These are phyloP conservation scores for Tricholoma furcatifolium DNA, from an alignment of 768 basidiomycete genomes.

Conservation along the genomic window DNA sequence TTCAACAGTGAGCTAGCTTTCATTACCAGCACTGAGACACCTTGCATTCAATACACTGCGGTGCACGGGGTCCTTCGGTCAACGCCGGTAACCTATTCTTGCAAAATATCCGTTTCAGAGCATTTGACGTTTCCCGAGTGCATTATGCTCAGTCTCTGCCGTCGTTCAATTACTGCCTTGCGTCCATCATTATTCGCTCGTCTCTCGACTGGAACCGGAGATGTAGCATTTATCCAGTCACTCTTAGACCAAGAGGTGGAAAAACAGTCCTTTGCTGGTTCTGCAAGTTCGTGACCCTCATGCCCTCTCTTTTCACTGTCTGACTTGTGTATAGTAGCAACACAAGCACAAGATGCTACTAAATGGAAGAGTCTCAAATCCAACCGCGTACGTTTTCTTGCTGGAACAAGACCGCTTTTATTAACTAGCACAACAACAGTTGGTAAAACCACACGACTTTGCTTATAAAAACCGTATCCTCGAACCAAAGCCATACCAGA, in stretches of 20 bases:
- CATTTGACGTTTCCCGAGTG: background rate
- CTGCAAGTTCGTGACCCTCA: background rate
- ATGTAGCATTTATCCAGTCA: background rate
- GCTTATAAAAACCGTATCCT: slow-evolving; percentile 28
- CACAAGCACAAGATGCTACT: background rate
- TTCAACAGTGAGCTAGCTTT: background rate
- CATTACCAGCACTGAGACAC: slow-evolving; percentile 7
- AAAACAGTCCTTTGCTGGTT: background rate
- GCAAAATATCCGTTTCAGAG: background rate
- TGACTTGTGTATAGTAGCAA: slow-evolving; percentile 2
- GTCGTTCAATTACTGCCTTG: slow-evolving; percentile 5
- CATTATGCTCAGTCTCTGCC: slow-evolving; percentile 19
- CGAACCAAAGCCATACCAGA: slow-evolving; percentile 11
- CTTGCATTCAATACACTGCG: slow-evolving; percentile 6
- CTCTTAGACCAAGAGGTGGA: background rate
- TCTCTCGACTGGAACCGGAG: background rate
- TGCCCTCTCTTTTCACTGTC: background rate
- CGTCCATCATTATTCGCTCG: slow-evolving; percentile 5
- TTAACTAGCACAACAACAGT: slow-evolving; percentile 8
- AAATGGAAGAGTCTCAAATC: slow-evolving; percentile 23
- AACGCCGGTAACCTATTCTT: slow-evolving; percentile 7
- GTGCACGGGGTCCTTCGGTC: slow-evolving; percentile 22
- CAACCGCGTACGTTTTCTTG: slow-evolving; percentile 18
- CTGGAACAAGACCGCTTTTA: background rate
- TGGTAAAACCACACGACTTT: slow-evolving; percentile 25